Percentiles rank a stretch among this genome's conserved stretches.
These are phyloP conservation scores for Eimeria falciformis DNA, from an alignment of 169 alveolate species.

Conservation along the genomic window DNA sequence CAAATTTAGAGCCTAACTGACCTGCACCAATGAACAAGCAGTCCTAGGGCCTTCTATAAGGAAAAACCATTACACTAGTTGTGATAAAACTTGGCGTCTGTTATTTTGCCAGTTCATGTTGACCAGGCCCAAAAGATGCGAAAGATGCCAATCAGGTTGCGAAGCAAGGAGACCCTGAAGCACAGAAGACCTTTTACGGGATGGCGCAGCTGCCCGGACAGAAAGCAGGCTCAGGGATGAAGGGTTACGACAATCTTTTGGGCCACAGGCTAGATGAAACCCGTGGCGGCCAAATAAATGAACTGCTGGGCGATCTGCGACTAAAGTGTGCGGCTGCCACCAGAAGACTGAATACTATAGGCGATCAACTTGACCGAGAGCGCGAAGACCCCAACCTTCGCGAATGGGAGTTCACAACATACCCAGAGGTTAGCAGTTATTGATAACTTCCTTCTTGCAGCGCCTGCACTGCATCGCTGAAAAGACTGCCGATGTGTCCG, in stretches of 20 bases:
- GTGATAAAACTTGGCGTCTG: too few species aligned
- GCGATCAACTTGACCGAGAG: slow-evolving; percentile 72
- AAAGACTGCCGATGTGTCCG: neutral
- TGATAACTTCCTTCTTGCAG: neutral
- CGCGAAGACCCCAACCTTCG: slow-evolving; percentile 67
- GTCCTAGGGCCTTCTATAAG: too few species aligned
- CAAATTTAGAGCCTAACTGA: too few species aligned
- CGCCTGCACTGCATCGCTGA: neutral
- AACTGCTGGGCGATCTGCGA: slow-evolving; percentile 58
- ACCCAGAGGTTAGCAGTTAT: slow-evolving; percentile 56
- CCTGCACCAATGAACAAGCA: too few species aligned
- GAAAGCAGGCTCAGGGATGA: slow-evolving; percentile 4
- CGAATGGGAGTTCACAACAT: slow-evolving; percentile 74
- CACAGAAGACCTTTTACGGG: slow-evolving; percentile 30
- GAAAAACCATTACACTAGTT: too few species aligned
- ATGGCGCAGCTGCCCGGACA: slow-evolving; percentile 66
- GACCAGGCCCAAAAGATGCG: neutral
- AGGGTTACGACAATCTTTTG: slow-evolving; percentile 12
- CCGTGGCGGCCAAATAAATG: slow-evolving; percentile 70
- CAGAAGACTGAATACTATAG: slow-evolving; percentile 37
- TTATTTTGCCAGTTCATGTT: too few species aligned
- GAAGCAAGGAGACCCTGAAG: neutral
- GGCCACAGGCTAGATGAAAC: slow-evolving; percentile 40
- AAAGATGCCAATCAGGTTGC: neutral
- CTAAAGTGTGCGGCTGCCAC: slow-evolving; percentile 71